Base-by-base conservation (phyloP, 164 flowering plant genomes). In the Macadamia tetraphylla region DNA sequence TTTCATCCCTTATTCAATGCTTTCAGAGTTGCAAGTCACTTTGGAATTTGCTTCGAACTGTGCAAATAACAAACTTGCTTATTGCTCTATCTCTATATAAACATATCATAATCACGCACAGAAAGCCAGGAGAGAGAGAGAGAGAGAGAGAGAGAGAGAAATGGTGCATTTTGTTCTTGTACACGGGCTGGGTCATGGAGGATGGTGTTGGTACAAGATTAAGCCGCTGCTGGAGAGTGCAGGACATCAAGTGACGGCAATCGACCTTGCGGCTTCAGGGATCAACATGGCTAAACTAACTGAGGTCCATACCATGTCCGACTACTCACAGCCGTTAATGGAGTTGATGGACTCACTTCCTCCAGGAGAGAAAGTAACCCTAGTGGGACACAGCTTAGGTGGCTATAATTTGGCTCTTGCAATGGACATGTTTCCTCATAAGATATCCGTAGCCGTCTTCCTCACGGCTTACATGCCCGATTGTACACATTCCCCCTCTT, bases 161-260 rank as follows among this genome's bases (percentile, higher is more conserved):
- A 70, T 13, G 6, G 77, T 51, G 49, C 90, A 88, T 60, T 85
- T 86, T 56, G 79, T 88, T 8, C 75, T 86, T 3, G 86, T 88
- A 0, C 92, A 86, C 69, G 90, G 90, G 0, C 68, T 71, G 0
- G 60, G 84, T 69, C 87, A 82, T 62, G 92, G 90, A 29, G 88
- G 84, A 0, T 88, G 93, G 93, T 52, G 74, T 30, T 88, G 90
- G 89, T 77, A 82, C 79, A 86, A 85, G 72, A 35, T 85, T 6
- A 73, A 67, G 17, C 74, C 85, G 0, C 55, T 51, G 70, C 83
- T 88, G 0, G 73, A 76, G 74, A 14, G 68, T 0, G 75, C 75
- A 0, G 84, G 85, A 5, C 83, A 85, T 68, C 61, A 59, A 2
- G 87, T 81, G 29, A 86, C 83, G 12, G 77, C 74, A 9, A 23